Evolutionary conservation across 2,329 filamentous ascomycete species (phyloP), one percentile per base, ranked within the genome.

Genomic region (Cadophora gregata): DNA sequence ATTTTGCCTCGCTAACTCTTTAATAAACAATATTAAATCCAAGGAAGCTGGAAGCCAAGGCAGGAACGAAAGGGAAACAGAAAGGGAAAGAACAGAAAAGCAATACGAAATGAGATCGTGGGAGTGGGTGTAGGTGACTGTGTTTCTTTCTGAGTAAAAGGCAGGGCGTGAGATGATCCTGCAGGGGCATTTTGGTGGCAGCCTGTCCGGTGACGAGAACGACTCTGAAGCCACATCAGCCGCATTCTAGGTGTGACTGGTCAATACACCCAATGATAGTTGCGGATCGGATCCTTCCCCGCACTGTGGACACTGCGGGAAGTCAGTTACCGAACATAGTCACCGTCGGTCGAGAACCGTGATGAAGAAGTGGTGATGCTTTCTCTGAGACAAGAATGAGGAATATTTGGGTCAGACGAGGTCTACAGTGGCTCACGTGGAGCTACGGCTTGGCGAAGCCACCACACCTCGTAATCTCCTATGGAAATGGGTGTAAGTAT

Each of bases 31-130:
- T 21, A 58, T 42, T 19, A 25, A 38, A 25, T n/a, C 38, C 58
- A 60, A 60, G 38, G 48, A 4, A 16, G 27, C 27, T 29, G 42
- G 24, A 24, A 58, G 55, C 7, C n/a, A 48, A 47, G 31, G 31
- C 31, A 42, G 51, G 53, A 78, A 97, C 93, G 1, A 48, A 62
- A 60, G 51, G 53, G 2, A 64, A 3, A 64, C 36, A 67, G 63
- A 65, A 42, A 51, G 36, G 56, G 59, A 61, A 63, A 59, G 62
- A 51, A 45, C 21, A 50, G 31, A 47, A 56, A 42, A 42, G 33
- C 33, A 33, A 48, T 25, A 42, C 33, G 42, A 36, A 48, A 36
- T 55, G 47, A 45, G 21, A 16, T 19, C 48, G 42, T 33, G 14
- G 51, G 33, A 31, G 47, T 58, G 53, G 59, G 55, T 67, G 47